Conservation (phyloP, 495 filamentous ascomycete species). For the Annulohypoxylon nitens region DNA sequence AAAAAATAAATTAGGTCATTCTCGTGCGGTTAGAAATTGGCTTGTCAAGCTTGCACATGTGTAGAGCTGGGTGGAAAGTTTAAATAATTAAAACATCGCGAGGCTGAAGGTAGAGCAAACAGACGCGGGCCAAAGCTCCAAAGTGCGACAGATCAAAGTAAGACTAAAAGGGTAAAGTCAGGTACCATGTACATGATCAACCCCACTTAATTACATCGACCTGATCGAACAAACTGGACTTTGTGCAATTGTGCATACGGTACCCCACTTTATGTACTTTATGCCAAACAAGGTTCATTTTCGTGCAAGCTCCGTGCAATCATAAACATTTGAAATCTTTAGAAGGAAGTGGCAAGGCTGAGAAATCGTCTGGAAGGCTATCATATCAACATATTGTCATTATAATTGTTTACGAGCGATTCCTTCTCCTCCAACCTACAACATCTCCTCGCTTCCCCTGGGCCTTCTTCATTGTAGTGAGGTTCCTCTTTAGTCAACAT, state of each 20-base stretch:
- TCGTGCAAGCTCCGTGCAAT: constrained; percentile 16
- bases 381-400: constrained; percentile 11
- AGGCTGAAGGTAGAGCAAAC: constrained; percentile 29
- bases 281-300: constrained; percentile 29
- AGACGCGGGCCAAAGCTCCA: constrained; percentile 26
- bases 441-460: constrained; percentile 4
- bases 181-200: constrained; percentile 13
- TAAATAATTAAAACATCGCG: constrained; percentile 19
- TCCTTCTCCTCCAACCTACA: constrained; percentile 1
- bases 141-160: constrained; percentile 30
- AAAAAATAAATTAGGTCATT: constrained; percentile 24
- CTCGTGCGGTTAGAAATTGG: not conserved
- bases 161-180: constrained; percentile 30
- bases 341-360: constrained; percentile 53
- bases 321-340: constrained; percentile 28
- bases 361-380: constrained; percentile 47
- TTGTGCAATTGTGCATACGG: constrained; percentile 39
- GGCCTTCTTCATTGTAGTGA: constrained; percentile 18
- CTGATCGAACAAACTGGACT: not conserved
- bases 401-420: not conserved
- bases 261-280: constrained; percentile 21
- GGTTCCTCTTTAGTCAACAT: constrained; percentile 54
- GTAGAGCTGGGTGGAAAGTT: not conserved
- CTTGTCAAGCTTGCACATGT: not conserved
- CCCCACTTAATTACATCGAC: constrained; percentile 3